Percentiles rank a stretch among this genome's conserved stretches.
These are phyloP conservation scores for Alternaria brassicicola DNA, from an alignment of 2,329 filamentous ascomycete species.

Conservation along the genomic window DNA sequence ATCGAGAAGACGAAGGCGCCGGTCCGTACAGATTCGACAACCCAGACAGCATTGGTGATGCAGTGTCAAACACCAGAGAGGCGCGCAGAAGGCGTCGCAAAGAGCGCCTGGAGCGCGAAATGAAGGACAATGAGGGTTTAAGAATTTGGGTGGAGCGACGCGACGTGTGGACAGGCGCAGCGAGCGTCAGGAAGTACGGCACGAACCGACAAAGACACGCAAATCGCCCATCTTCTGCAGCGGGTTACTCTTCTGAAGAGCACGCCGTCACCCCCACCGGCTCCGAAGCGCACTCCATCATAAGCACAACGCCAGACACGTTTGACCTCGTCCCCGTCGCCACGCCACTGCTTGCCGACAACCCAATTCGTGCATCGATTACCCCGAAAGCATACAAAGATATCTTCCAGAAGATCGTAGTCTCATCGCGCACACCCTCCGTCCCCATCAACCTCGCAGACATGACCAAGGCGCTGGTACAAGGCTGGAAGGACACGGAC, in stretches of 20 bases:
- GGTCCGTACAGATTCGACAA: slow-evolving; percentile 52
- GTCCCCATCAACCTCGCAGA: slow-evolving; percentile 88
- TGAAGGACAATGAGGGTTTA: slow-evolving; percentile 78
- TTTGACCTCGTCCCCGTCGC: slow-evolving; percentile 70
- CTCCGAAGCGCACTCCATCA: slow-evolving; percentile 12
- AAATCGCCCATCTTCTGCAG: slow-evolving; percentile 4
- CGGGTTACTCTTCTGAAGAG: slow-evolving; percentile 16
- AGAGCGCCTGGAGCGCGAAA: slow-evolving; percentile 50
- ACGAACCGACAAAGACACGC: slow-evolving; percentile 8
- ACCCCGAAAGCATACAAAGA: slow-evolving; percentile 74
- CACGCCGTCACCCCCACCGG: slow-evolving; percentile 9
- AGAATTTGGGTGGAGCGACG: slow-evolving; percentile 78
- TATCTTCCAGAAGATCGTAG: slow-evolving; percentile 88
- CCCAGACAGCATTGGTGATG: slow-evolving; percentile 52
- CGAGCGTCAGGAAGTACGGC: slow-evolving; percentile 52
- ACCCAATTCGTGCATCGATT: slow-evolving; percentile 79
- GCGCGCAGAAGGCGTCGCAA: slow-evolving; percentile 48
- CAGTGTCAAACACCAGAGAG: slow-evolving; percentile 39
- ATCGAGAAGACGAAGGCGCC: slow-evolving; percentile 35
- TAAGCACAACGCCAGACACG: slow-evolving; percentile 15
- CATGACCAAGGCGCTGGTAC: slow-evolving; percentile 79
- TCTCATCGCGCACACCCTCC: slow-evolving; percentile 78
- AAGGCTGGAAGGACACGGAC: slow-evolving; percentile 90
- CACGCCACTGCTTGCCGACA: slow-evolving; percentile 72
- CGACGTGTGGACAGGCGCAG: slow-evolving; percentile 84